Conservation (phyloP, 106 monocot species). For the Dactylorhiza incarnata region DNA sequence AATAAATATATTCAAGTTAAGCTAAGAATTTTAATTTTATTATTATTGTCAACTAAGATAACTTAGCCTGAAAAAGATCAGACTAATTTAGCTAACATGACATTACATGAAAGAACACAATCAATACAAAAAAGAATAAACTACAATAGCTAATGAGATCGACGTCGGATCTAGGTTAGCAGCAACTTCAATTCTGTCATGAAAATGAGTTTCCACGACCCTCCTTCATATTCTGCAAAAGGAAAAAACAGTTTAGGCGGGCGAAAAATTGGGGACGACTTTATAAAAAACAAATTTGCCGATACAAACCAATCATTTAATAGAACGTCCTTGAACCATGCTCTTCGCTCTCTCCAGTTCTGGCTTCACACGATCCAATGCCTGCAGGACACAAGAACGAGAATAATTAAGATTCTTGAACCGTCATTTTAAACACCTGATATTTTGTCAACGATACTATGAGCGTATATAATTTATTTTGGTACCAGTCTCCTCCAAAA, state of each 20-base stretch:
- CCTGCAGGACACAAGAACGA: slow-evolving; percentile 18
- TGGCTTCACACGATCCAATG: slow-evolving; percentile 74
- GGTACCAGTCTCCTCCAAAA: too few species aligned
- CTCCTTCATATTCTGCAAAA: not conserved
- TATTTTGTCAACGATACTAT: too few species aligned
- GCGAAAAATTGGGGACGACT: not conserved
- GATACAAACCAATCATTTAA: slow-evolving; percentile 60
- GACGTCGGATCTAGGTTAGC: not conserved
- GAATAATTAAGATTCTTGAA: too few species aligned
- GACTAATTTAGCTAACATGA: not conserved
- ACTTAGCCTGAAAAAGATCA: not conserved
- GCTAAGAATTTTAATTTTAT: not conserved
- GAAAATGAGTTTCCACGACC: not conserved
- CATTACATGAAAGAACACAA: not conserved
- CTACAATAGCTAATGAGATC: not conserved
- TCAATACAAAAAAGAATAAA: not conserved
- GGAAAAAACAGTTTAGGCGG: not conserved
- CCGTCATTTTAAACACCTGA: too few species aligned
- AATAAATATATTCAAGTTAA: not conserved
- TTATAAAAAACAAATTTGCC: not conserved
- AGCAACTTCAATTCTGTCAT: not conserved
- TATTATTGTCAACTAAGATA: not conserved
- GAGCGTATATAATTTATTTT: too few species aligned
- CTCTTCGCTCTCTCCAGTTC: slow-evolving; percentile 48
- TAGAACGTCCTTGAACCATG: slow-evolving; percentile 37